phyloP scores from a whole-genome alignment of 306 rosid genomes.

The Malus sieversii region DNA sequence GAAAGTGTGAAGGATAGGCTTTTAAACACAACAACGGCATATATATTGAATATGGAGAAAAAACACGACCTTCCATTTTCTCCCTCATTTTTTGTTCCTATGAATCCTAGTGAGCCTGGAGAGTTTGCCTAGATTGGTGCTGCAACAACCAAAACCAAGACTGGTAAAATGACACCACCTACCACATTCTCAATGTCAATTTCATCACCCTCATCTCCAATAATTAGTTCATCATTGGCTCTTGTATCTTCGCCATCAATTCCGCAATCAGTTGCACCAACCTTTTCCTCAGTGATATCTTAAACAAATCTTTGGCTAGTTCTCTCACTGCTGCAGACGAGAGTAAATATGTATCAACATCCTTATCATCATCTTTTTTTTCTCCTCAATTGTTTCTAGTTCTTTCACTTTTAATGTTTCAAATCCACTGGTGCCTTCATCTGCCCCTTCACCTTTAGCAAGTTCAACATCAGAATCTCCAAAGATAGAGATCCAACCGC shows the following conservation, averaged over 20 bases:
- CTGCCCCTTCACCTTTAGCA: constrained; percentile 10
- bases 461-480: constrained; percentile 28
- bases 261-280: constrained; percentile 24
- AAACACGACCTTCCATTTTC: constrained; percentile 24
- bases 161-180: constrained; percentile 21
- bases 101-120: constrained; percentile 12
- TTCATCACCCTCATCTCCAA: constrained; percentile 20
- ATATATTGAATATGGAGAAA: constrained; percentile 28
- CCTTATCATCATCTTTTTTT: constrained; percentile 25
- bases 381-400: constrained; percentile 12
- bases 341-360: constrained; percentile 20
- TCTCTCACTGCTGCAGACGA: constrained; percentile 23
- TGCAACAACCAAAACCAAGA: constrained; percentile 26
- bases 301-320: constrained; percentile 26
- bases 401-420: constrained; percentile 22
- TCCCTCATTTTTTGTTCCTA: constrained; percentile 23
- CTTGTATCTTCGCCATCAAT: constrained; percentile 23
- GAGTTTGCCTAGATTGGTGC: constrained; percentile 14
- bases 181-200: constrained; percentile 27
- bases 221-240: constrained; percentile 13
- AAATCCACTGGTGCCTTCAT: constrained; percentile 16
- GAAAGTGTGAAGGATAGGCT: constrained; percentile 24
- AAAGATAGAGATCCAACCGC: constrained; percentile 32
- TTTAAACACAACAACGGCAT: constrained; percentile 25
- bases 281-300: constrained; percentile 19